Conservation (phyloP, 768 basidiomycete species). For the Lactarius quietus region DNA sequence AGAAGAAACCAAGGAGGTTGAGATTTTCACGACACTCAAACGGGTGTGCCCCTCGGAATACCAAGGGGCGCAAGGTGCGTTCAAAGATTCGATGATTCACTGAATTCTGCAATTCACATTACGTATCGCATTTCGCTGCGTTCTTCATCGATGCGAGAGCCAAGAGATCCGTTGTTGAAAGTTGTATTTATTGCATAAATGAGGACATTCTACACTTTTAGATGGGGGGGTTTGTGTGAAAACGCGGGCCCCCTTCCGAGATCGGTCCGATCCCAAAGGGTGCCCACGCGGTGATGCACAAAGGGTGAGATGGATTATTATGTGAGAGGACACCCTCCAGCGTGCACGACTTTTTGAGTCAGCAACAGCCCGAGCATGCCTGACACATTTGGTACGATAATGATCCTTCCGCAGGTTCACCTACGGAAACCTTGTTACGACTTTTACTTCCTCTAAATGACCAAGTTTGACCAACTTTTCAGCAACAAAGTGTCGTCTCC, state of each 20-base stretch:
- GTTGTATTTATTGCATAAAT: constrained; percentile 34
- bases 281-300: constrained; percentile 37
- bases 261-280: no score
- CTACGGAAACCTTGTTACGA: constrained; percentile 80
- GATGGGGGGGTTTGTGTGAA: constrained; percentile 19
- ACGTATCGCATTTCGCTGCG: no score
- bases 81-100: constrained; percentile 67
- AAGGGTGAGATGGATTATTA: constrained; percentile 41
- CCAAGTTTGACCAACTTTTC: constrained; percentile 47
- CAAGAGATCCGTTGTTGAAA: constrained; percentile 58
- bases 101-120: no score
- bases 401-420: constrained; percentile 82
- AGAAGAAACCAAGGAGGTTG: constrained; percentile 29
- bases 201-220: constrained; percentile 28
- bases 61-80: constrained; percentile 75
- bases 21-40: constrained; percentile 69
- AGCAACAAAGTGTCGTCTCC: constrained; percentile 47
- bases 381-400: constrained; percentile 41
- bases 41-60: constrained; percentile 72
- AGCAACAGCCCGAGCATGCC: constrained; percentile 26
- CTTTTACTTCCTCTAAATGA: constrained; percentile 85
- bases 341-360: constrained; percentile 31
- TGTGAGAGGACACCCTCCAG: constrained; percentile 1
- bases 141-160: constrained; percentile 8
- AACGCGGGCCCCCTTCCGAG: constrained; percentile 2